Base-by-base conservation (phyloP, 441 rosid genomes). In the Pelargonium citronellum region DNA sequence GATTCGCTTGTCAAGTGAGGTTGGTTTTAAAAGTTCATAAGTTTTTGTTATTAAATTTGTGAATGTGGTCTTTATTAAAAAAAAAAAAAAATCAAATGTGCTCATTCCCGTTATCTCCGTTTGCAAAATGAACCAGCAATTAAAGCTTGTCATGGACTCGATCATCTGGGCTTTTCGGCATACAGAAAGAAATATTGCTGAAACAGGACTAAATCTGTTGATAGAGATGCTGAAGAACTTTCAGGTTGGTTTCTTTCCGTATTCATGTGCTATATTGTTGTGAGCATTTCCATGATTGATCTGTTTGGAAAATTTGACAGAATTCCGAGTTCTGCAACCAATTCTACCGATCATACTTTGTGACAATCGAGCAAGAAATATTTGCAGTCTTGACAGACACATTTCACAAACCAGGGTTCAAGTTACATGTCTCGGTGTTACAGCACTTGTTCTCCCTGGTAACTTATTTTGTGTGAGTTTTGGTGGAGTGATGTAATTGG, bases 91-190 rank as follows among this genome's bases (percentile, higher is more conserved):
- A 34, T 65, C 22, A 15, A 15, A 37, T 61, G 43, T 19, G 47
- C 49, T 24, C 69, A 5, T 63, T 63, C 30, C 30, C 30, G 30
- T 24, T 2, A 24, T 24, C 30, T 17, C 41, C 63, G 49, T 76
- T 67, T 62, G 1, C 57, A 24, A 71, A 67, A 11, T 77, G 67
- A 55, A 30, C 66, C 90, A 96, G 98, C 99, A 96, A 91, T 75
- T 96, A 24, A 96, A 91, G 87, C 90, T 96, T 67, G 98, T 96
- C 34, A 92, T 91, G 97, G 99, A 96, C 80, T 91, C 98, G 46
- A 96, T 96, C 65, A 96, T 96, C 72, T 92, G 98, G 99, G 99
- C 99, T 72, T 96, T 96, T 81, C 91, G 99, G 83, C 99, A 96
- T 83, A 96, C 98, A 6, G 99, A 95, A 79, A 84, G 99, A 82